These are phyloP conservation scores for Xylaria hypoxylon DNA, from an alignment of 2,329 filamentous ascomycete genomes.

Conservation along the genomic window DNA sequence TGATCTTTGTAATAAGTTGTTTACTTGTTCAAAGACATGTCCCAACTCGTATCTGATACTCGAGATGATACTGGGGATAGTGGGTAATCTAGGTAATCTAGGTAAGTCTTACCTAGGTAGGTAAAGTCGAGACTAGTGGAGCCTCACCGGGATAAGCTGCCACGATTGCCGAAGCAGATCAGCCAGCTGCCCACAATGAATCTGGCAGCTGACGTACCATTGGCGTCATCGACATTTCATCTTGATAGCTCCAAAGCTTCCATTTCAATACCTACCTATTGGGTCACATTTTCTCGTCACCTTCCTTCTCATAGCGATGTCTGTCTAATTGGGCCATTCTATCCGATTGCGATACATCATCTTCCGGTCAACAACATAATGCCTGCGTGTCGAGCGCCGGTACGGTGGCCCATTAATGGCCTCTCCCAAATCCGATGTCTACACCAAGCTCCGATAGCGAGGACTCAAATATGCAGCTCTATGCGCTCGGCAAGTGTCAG, in stretches of 20 bases:
- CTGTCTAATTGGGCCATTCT: background rate
- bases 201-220: conserved; percentile 14
- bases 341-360: background rate
- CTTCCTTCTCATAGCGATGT: background rate
- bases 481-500: conserved; percentile 22
- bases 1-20: background rate
- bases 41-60: conserved; percentile 10
- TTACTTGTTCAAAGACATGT: conserved; percentile 9
- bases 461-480: conserved; percentile 21
- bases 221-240: conserved; percentile 20
- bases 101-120: too few species aligned
- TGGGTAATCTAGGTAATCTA: too few species aligned
- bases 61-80: too few species aligned
- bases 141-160: background rate
- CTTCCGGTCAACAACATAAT: conserved; percentile 31
- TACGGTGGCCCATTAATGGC: conserved; percentile 36
- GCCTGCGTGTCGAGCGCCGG: conserved; percentile 40
- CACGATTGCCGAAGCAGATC: conserved; percentile 23
- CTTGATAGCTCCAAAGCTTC: background rate
- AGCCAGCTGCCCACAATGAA: background rate
- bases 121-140: background rate
- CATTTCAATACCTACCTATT: background rate
- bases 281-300: background rate
- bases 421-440: conserved; percentile 38
- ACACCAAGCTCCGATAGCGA: conserved; percentile 32